Base-by-base conservation (phyloP, 2,329 filamentous ascomycete species). In the Penicillium crustosum region DNA sequence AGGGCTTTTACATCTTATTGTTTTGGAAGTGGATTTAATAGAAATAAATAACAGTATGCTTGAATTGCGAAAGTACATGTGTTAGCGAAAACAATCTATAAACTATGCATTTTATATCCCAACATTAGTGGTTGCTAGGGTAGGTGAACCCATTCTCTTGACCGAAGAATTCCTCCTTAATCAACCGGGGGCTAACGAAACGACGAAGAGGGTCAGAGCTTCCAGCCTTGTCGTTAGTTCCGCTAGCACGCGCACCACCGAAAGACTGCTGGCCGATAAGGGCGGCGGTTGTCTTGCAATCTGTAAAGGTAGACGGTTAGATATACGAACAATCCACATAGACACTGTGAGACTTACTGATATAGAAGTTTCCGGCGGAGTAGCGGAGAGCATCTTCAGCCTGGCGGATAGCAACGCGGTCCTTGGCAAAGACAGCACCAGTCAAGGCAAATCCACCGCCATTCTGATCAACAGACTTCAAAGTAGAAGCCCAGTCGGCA, bases 261-360 rank as follows among this genome's bases (percentile, higher is more conserved):
- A 90, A 90, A 5, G 87, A 83, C 76, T 90, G 87, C 77, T 89
- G 87, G 3, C 86, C 87, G 13, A 89, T 86, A 27, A 89, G 85
- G 12, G 87, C 86, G n/a, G 86, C 87, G 1, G 87, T 89, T 69
- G 84, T 77, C 63, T 77, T 76, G 66, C 70, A 73, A 65, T 74
- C 68, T 70, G 17, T 27, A 29, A 27, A 19, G 7, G 17, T 25
- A 10, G 23, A 45, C 9, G 49, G 27, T 51, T 21, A 8, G 19
- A 51, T 29, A 6, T 27, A 6, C 1, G 15, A 9, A 8, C 2
- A 17, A 38, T 9, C 2, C 1, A 35, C n/a, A 2, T 36, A n/a
- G 27, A 15, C 8, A 21, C 6, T 43, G 7, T 29, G 17, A 19
- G 17, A 64, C 68, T 65, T 61, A 67, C 74, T 78, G 64, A 78